phyloP scores from a whole-genome alignment of 2,329 filamentous ascomycete genomes.

The Pseudogymnoascus sp. region DNA sequence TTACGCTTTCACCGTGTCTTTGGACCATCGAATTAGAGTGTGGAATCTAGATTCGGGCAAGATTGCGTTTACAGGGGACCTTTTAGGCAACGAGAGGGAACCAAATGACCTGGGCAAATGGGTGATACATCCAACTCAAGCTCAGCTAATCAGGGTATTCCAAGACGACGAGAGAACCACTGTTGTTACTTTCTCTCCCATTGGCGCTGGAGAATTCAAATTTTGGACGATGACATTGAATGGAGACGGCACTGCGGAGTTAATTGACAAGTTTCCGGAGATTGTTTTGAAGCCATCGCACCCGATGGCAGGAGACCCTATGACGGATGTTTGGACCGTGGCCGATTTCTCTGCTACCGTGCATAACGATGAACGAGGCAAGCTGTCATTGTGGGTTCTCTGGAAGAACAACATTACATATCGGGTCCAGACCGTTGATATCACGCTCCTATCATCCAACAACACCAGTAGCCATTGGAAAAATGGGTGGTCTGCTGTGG shows the following conservation, averaged over 20 bases:
- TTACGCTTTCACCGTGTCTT: conserved; percentile 69
- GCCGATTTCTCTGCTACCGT: conserved; percentile 63
- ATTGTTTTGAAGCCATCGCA: conserved; percentile 60
- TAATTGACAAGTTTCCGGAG: conserved; percentile 65
- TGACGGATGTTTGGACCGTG: conserved; percentile 70
- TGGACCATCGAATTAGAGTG: conserved; percentile 81
- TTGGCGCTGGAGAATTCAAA: conserved; percentile 85
- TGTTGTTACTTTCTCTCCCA: conserved; percentile 78
- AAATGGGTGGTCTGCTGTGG: conserved; percentile 62
- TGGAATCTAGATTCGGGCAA: conserved; percentile 84
- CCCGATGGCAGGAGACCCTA: conserved; percentile 60
- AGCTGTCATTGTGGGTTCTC: conserved; percentile 62
- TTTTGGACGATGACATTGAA: conserved; percentile 73
- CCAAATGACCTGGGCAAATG: conserved; percentile 65
- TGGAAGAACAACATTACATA: conserved; percentile 83
- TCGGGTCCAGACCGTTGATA: conserved; percentile 48
- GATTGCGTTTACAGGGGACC: conserved; percentile 67
- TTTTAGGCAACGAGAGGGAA: conserved; percentile 60
- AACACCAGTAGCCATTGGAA: conserved; percentile 51
- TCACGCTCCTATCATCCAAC: conserved; percentile 33
- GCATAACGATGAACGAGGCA: conserved; percentile 42
- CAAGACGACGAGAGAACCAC: conserved; percentile 47
- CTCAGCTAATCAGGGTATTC: conserved; percentile 67
- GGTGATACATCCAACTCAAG: conserved; percentile 70
- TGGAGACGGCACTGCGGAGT: conserved; percentile 48